These are phyloP conservation scores for Helotiales sp. DNA, from an alignment of 2,329 filamentous ascomycete species.

Conservation along the genomic window DNA sequence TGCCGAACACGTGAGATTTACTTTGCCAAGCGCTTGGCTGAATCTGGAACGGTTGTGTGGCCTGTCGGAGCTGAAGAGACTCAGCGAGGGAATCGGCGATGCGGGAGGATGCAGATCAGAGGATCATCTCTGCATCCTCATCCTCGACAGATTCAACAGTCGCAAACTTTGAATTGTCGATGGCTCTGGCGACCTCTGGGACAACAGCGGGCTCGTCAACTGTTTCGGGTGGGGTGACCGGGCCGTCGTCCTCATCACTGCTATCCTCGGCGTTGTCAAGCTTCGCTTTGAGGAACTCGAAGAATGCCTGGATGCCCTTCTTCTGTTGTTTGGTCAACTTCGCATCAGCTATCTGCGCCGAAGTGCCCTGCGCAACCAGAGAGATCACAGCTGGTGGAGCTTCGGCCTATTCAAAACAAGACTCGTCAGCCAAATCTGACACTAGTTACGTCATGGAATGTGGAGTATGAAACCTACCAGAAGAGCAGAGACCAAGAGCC, in stretches of 20 bases:
- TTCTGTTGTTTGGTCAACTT: conserved; percentile 26
- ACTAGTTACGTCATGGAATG: conserved; percentile 36
- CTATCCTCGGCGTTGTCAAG: conserved; percentile 4
- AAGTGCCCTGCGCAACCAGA: conserved; percentile 43
- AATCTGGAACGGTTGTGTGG: conserved; percentile 1
- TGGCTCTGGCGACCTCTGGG: background rate
- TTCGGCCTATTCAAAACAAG: conserved; percentile 43
- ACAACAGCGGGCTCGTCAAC: background rate
- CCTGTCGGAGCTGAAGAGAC: conserved; percentile 3
- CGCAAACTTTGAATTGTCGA: conserved; percentile 5
- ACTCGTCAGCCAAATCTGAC: conserved; percentile 33
- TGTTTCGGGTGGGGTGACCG: background rate
- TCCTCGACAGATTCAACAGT: conserved; percentile 6
- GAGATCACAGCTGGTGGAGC: conserved; percentile 49
- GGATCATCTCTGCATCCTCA: conserved; percentile 5
- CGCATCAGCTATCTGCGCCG: conserved; percentile 13
- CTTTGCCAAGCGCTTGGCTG: background rate
- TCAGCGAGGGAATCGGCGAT: conserved; percentile 1
- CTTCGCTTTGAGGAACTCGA: conserved; percentile 15
- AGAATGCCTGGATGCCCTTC: conserved; percentile 17
- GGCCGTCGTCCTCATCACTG: conserved; percentile 4
- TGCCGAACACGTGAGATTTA: background rate
- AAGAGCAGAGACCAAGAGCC: conserved; percentile 61
- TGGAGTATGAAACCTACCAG: conserved; percentile 57
- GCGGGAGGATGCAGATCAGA: conserved; percentile 1